Base-by-base conservation (phyloP, 352 stramenopile genomes). In the Phytophthora cactorum region DNA sequence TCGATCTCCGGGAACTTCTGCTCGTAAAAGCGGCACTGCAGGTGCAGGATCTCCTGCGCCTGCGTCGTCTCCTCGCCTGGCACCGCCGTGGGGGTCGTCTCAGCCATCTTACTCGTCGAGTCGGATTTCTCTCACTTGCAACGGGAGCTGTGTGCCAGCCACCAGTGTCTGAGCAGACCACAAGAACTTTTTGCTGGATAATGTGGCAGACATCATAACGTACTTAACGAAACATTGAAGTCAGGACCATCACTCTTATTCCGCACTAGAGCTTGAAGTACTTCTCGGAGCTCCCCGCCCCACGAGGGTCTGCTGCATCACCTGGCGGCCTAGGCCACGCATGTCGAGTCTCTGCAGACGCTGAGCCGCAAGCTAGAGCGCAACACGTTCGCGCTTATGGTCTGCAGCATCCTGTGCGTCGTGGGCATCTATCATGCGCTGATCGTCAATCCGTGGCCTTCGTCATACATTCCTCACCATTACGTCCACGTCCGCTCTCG, bases 1-100 rank as follows among this genome's bases (percentile, higher is more conserved):
- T 99, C 97, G 60, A 99, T 96, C 77, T 99, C 97, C 7, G 98
- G 98, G 79, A 94, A 98, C 44, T 88, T 82, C 53, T 97, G 86
- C 77, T 97, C 90, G 69, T 98, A 98, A 77, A 97, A 98, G 60
- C 92, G 88, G 77, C 86, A 95, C 61, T 95, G 85, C 52, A 95
- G 71, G 68, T 86, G 82, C 58, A 95, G 68, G 47, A 95, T 87
- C 72, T 96, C 88, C 52, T 81, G 71, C 52, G 70, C 74, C 72
- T 75, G 73, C 70, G 59, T 73, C 70, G 57, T 74, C 49, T 90
- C 82, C 57, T 92, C 83, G 22, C 54, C 54, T 22, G 57, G 53
- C 28, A 70, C 52, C n/a, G 69, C 57, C 32, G 45, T 74, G 14
- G 58, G 57, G 38, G 64, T 65, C 63, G 60, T 60, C 63, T 73